A percentile compares a stretch with the other conserved stretches of the same genome.
Evolutionary conservation across 495 filamentous ascomycete species (phyloP).

Genomic region (Neurospora terricola): DNA sequence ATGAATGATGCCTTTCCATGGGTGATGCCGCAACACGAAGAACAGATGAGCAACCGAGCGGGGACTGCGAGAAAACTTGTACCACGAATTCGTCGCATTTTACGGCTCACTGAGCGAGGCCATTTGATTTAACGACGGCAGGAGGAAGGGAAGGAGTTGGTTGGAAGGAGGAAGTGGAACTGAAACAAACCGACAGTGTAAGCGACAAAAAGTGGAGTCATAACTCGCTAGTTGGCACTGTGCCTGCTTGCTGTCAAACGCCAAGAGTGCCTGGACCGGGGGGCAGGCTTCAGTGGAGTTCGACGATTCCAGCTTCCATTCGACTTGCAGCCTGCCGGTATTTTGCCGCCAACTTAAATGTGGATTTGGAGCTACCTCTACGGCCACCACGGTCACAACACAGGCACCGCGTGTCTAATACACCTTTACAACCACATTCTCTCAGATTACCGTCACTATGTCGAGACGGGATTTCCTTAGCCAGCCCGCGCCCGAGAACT

Average conservation of each 20-base stretch:
- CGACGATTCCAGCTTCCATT: not conserved
- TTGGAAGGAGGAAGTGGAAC: not conserved
- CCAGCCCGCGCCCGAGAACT: constrained; percentile 92
- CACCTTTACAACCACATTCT: not conserved
- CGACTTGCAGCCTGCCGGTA: not conserved
- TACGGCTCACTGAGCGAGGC: not conserved
- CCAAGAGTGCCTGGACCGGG: not conserved
- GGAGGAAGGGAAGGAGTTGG: not conserved
- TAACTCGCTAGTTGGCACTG: not conserved
- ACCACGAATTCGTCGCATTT: not conserved
- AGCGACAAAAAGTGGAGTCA: not conserved
- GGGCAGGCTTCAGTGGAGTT: not conserved
- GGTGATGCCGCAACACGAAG: too few relatives aligned
- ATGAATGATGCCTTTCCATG: too few relatives aligned
- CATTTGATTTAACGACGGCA: not conserved
- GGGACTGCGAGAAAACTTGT: not conserved
- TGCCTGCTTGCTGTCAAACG: not conserved
- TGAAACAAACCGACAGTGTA: not conserved
- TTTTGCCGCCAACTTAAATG: constrained; percentile 1
- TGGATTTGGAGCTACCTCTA: not conserved
- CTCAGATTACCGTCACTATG: constrained; percentile 31
- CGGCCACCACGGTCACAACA: not conserved
- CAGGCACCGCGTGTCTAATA: not conserved
- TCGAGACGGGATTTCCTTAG: constrained; percentile 83
- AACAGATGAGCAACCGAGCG: not conserved